Conservation (phyloP, 257 asterid species). For the Sherardia arvensis region DNA sequence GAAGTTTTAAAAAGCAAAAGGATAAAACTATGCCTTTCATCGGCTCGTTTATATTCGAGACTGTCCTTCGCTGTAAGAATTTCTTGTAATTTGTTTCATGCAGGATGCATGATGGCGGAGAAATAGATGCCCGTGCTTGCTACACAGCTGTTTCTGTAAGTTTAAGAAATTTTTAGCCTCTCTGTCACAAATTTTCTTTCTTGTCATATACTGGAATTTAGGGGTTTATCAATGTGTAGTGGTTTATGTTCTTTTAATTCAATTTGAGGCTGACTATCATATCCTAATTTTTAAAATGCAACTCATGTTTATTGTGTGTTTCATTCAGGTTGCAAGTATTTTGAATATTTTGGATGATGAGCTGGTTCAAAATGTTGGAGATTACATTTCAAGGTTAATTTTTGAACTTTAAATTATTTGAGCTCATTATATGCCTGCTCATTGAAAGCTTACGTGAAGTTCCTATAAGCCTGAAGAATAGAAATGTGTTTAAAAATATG, state of each 20-base stretch:
- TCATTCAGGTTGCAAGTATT: constrained; percentile 72
- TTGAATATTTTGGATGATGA: constrained; percentile 76
- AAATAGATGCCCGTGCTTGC: constrained; percentile 93
- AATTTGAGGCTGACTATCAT: not conserved
- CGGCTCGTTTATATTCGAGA: not conserved
- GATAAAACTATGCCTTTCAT: not conserved
- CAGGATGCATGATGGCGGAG: constrained; percentile 99
- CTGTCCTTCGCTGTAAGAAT: not conserved
- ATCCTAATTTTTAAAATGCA: not conserved
- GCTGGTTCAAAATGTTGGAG: constrained; percentile 62
- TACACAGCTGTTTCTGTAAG: constrained; percentile 96
- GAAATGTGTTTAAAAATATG: not conserved
- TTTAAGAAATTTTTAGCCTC: not conserved
- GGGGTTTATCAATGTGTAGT: not conserved
- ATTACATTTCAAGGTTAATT: constrained; percentile 70
- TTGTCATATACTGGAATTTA: not conserved
- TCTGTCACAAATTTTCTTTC: not conserved
- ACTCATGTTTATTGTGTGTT: constrained; percentile 12
- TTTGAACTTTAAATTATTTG: not conserved
- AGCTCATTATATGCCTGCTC: not conserved
- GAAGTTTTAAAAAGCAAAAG: not conserved
- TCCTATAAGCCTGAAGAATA: not conserved
- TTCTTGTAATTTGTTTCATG: constrained; percentile 6
- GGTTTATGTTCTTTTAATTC: not conserved
- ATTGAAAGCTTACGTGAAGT: not conserved